Conservation (phyloP, 164 flowering plant genomes). For the Umbilicus rupestris region DNA sequence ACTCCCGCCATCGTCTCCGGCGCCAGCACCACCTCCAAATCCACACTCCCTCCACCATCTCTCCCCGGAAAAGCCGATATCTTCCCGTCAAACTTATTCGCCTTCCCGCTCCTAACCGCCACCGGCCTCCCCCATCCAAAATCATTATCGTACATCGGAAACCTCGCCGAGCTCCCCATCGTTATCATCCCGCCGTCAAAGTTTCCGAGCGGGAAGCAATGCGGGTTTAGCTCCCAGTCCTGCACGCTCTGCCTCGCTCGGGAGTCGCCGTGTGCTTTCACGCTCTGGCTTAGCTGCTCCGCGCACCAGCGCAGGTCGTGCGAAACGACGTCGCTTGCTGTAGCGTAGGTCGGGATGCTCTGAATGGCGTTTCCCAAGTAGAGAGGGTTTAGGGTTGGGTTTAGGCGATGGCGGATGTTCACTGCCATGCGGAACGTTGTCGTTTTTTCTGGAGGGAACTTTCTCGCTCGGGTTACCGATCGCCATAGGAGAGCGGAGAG, state of each 20-base stretch:
- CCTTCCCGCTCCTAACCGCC: constrained; percentile 68
- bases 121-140: constrained; percentile 90
- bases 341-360: constrained; percentile 53
- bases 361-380: constrained; percentile 73
- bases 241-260: constrained; percentile 38
- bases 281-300: constrained; percentile 38
- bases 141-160: constrained; percentile 83
- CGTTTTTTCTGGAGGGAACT: constrained; percentile 22
- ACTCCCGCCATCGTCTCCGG: constrained; percentile 71
- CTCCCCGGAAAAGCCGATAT: constrained; percentile 89
- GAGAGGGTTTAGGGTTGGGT: constrained; percentile 34
- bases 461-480: constrained; percentile 46
- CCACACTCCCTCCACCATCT: constrained; percentile 78
- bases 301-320: constrained; percentile 60
- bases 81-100: constrained; percentile 87
- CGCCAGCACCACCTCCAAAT: constrained; percentile 65
- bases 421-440: constrained; percentile 61
- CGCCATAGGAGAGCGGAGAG: constrained; percentile 52
- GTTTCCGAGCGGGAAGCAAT: constrained; percentile 67
- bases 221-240: constrained; percentile 63
- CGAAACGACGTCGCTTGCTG: constrained; percentile 40
- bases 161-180: constrained; percentile 85
- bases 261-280: constrained; percentile 38
- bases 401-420: constrained; percentile 39
- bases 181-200: constrained; percentile 59